phyloP scores from a whole-genome alignment of 1,139 yeast genomes.

The Candida glucosophila region DNA sequence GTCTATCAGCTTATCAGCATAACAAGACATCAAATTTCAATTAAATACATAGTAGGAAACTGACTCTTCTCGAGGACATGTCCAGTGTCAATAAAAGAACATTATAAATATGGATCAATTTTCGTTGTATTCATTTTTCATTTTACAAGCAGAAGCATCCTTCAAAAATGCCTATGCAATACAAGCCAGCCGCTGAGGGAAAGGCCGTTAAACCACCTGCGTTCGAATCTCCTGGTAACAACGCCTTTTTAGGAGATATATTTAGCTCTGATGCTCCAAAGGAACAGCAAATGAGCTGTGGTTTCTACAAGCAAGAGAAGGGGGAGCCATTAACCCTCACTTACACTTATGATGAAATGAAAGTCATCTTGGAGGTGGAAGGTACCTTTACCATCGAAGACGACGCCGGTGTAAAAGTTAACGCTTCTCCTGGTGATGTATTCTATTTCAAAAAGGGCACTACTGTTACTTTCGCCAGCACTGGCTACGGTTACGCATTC shows the following conservation, averaged over 20 bases:
- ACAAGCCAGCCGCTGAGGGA: constrained; percentile 46
- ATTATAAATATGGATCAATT: too few species aligned
- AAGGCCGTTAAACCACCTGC: constrained; percentile 47
- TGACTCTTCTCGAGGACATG: too few species aligned
- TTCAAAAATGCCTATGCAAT: constrained; percentile 48
- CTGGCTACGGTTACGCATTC: constrained; percentile 59
- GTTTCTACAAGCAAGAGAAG: constrained; percentile 58
- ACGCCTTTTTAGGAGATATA: constrained; percentile 59
- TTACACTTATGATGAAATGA: constrained; percentile 65
- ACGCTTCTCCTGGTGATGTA: constrained; percentile 55
- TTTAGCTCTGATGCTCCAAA: constrained; percentile 51
- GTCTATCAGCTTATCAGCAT: too few species aligned
- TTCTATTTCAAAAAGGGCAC: constrained; percentile 59
- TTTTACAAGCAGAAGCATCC: too few species aligned
- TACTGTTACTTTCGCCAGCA: constrained; percentile 57
- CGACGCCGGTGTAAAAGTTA: constrained; percentile 51
- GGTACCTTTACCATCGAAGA: constrained; percentile 57
- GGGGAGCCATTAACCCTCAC: constrained; percentile 60
- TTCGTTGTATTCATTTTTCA: too few species aligned
- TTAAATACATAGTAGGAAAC: too few species aligned
- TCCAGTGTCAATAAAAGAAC: too few species aligned
- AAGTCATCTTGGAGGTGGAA: constrained; percentile 54
- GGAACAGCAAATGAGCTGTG: constrained; percentile 54
- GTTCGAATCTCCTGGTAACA: constrained; percentile 50
- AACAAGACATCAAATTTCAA: too few species aligned